Conservation (phyloP, 805 yeast species). For the Metschnikowia cerradonensis region DNA sequence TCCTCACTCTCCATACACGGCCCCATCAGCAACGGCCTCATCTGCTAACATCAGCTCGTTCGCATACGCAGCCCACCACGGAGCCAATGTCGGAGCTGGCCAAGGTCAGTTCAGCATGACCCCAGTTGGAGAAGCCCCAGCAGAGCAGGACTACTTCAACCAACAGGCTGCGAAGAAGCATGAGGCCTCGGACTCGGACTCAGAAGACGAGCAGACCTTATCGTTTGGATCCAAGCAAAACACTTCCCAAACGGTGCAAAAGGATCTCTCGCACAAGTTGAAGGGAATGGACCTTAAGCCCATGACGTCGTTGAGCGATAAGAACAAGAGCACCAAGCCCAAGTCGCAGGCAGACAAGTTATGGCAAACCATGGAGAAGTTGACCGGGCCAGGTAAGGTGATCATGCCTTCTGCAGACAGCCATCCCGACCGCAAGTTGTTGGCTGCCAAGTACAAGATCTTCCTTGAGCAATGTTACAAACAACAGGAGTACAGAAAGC, state of each 20-base stretch:
- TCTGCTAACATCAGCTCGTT: conserved; percentile 53
- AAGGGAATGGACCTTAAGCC: conserved; percentile 33
- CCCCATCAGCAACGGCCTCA: conserved; percentile 75
- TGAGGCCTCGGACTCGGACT: conserved; percentile 25
- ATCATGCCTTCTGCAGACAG: conserved; percentile 59
- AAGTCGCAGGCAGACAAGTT: conserved; percentile 51
- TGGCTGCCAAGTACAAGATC: conserved; percentile 76
- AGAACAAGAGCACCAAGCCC: conserved; percentile 19
- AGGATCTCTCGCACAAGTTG: conserved; percentile 46
- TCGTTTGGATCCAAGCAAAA: conserved; percentile 59
- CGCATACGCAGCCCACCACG: conserved; percentile 36
- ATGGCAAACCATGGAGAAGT: conserved; percentile 82
- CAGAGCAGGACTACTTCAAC: conserved; percentile 35
- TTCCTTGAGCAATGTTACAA: conserved; percentile 83
- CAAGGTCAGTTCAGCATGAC: conserved; percentile 28
- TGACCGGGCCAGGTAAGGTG: conserved; percentile 81
- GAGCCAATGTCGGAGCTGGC: conserved; percentile 17
- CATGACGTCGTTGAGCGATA: conserved; percentile 24
- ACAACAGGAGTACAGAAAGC: conserved; percentile 70
- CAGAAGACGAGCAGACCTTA: conserved; percentile 47
- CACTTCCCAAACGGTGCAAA: conserved; percentile 37
- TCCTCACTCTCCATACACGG: conserved; percentile 69
- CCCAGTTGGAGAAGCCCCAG: conserved; percentile 35
- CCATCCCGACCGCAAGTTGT: conserved; percentile 64
- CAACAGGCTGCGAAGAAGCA: conserved; percentile 21